Conservation (phyloP, 768 basidiomycete species). For the Leccinum aurantiacum region DNA sequence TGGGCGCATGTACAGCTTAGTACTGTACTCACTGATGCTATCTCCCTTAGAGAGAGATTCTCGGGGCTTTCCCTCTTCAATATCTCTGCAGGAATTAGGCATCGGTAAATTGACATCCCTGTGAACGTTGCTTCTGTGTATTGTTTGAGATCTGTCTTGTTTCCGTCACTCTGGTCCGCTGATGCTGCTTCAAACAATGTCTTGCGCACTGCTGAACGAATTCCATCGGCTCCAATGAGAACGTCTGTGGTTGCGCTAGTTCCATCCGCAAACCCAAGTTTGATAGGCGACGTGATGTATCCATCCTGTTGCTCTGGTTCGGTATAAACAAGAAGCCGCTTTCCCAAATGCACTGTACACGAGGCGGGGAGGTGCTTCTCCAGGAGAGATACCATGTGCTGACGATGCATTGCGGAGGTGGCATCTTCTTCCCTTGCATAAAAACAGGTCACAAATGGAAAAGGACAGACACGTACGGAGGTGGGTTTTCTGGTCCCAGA, state of each 20-base stretch:
- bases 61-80: constrained; percentile 28
- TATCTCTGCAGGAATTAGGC: constrained; percentile 34
- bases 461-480: constrained; percentile 15
- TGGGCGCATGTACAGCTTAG: neutral
- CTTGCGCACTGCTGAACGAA: constrained; percentile 32
- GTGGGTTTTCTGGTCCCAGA: constrained; percentile 25
- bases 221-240: constrained; percentile 47
- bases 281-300: constrained; percentile 24
- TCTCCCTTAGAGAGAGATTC: constrained; percentile 17
- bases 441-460: neutral
- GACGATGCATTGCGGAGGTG: constrained; percentile 21
- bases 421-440: constrained; percentile 7
- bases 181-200: constrained; percentile 22
- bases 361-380: constrained; percentile 19
- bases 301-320: constrained; percentile 19
- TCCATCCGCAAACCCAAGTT: constrained; percentile 18
- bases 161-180: neutral
- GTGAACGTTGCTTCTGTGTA: constrained; percentile 37
- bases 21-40: constrained; percentile 21
- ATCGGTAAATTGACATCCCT: constrained; percentile 41
- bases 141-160: constrained; percentile 7
- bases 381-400: constrained; percentile 19
- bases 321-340: constrained; percentile 20
- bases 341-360: constrained; percentile 17
- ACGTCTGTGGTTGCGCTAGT: constrained; percentile 37